A percentile compares a stretch with the other conserved stretches of the same genome.
phyloP scores from a whole-genome alignment of 768 basidiomycete species.

The Tephrocybe sp. region DNA sequence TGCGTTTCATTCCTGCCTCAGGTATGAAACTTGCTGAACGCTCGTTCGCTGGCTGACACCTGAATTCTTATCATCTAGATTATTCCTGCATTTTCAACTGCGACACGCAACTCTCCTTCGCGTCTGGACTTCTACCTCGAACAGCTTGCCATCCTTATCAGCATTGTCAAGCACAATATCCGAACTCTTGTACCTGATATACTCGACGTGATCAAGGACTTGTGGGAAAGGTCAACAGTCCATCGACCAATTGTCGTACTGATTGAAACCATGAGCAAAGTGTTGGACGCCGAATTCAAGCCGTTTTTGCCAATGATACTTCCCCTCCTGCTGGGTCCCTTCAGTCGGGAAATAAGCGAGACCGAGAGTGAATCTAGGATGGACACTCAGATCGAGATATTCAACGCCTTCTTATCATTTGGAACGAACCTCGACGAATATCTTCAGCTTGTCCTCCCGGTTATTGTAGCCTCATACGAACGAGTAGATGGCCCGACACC shows the following conservation, averaged over 20 bases:
- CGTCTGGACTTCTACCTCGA: constrained; percentile 88
- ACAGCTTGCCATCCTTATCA: constrained; percentile 90
- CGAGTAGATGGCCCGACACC: constrained; percentile 66
- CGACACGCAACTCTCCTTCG: constrained; percentile 79
- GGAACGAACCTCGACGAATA: constrained; percentile 97
- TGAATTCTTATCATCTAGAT: constrained; percentile 62
- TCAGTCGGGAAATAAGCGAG: constrained; percentile 74
- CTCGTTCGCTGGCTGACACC: not conserved
- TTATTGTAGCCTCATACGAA: constrained; percentile 89
- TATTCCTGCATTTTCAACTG: constrained; percentile 88
- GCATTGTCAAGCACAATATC: constrained; percentile 95
- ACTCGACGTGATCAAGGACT: constrained; percentile 79
- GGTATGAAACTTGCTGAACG: constrained; percentile 37
- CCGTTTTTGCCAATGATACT: constrained; percentile 89
- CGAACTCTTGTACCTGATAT: constrained; percentile 86
- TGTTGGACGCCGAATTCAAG: constrained; percentile 94
- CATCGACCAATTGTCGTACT: constrained; percentile 91
- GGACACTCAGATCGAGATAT: constrained; percentile 80
- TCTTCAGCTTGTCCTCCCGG: constrained; percentile 91
- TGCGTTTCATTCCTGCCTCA: constrained; percentile 93
- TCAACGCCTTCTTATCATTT: constrained; percentile 92
- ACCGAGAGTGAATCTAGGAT: constrained; percentile 70
- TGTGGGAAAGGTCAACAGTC: constrained; percentile 82
- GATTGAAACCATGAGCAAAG: constrained; percentile 88
- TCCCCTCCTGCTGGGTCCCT: constrained; percentile 84